Percentiles rank a stretch among this genome's conserved stretches.
Conservation (phyloP, 768 basidiomycete species). For the Bullera alba region DNA sequence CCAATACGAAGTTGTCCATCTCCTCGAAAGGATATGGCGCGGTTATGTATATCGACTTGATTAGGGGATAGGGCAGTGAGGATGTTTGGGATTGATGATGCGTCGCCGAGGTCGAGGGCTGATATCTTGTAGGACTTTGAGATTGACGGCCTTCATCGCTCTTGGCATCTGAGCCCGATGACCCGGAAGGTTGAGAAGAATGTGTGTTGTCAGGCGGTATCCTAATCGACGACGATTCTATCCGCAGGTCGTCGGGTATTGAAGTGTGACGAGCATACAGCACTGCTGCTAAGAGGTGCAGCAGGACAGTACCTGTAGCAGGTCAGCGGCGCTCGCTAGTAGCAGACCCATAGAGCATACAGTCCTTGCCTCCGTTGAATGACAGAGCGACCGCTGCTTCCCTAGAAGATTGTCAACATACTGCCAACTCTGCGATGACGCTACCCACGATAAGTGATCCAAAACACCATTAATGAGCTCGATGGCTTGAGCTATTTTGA, state of each 20-base stretch:
- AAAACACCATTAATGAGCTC: slow-evolving; percentile 72
- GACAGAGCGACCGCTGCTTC: slow-evolving; percentile 71
- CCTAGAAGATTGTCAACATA: slow-evolving; percentile 16
- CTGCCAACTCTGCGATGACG: too few species aligned
- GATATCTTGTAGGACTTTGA: too few species aligned
- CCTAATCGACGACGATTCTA: background rate
- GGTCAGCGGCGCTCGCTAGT: background rate
- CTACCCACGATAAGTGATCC: slow-evolving; percentile 75
- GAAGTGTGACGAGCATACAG: slow-evolving; percentile 47
- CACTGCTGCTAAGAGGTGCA: slow-evolving; percentile 76
- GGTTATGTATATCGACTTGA: slow-evolving; percentile 69
- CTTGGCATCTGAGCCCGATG: background rate
- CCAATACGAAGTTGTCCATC: slow-evolving; percentile 75
- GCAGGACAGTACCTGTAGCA: slow-evolving; percentile 75
- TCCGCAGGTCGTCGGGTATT: background rate
- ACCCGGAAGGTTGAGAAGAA: slow-evolving; percentile 3
- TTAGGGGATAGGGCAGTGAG: slow-evolving; percentile 47
- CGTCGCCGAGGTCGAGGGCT: slow-evolving; percentile 11
- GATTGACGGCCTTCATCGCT: too few species aligned
- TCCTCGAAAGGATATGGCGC: slow-evolving; percentile 77
- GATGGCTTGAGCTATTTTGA: slow-evolving; percentile 63
- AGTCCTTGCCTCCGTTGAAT: slow-evolving; percentile 99
- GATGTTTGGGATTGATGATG: slow-evolving; percentile 47
- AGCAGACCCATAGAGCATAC: slow-evolving; percentile 49
- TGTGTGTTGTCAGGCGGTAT: slow-evolving; percentile 35